Evolutionary conservation across 768 basidiomycete species (phyloP).

Genomic region (Trametes gibbosa): DNA sequence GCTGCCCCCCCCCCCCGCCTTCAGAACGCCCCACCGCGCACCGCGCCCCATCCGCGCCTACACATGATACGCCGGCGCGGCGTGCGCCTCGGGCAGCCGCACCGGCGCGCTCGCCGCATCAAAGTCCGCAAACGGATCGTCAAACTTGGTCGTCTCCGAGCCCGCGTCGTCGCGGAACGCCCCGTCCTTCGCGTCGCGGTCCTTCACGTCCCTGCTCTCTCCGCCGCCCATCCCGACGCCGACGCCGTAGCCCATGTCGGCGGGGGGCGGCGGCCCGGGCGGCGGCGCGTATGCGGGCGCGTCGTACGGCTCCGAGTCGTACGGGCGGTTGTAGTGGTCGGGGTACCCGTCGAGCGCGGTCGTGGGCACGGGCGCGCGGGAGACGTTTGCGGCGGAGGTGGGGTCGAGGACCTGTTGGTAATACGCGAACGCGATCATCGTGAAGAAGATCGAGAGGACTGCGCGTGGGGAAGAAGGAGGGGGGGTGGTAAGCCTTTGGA

Average conservation of each 20-base stretch:
- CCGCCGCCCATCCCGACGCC: constrained; percentile 27
- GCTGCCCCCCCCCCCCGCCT: no score
- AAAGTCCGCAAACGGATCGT: constrained; percentile 59
- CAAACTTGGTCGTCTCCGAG: constrained; percentile 35
- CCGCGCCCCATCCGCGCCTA: no score
- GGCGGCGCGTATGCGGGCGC: constrained; percentile 27
- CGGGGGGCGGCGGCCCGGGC: constrained; percentile 29
- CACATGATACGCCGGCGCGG: neutral
- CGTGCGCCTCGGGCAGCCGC: constrained; percentile 9
- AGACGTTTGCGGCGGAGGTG: constrained; percentile 48
- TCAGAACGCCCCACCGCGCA: no score
- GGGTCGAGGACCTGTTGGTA: constrained; percentile 77
- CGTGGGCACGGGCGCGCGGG: constrained; percentile 40
- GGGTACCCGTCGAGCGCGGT: constrained; percentile 33
- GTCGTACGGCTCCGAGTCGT: constrained; percentile 35
- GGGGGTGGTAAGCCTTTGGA: neutral
- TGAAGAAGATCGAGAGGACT: constrained; percentile 64
- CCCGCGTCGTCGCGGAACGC: constrained; percentile 24
- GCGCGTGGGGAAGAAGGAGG: neutral
- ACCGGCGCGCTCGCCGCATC: constrained; percentile 32
- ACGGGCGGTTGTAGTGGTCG: constrained; percentile 59
- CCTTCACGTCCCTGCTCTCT: constrained; percentile 26
- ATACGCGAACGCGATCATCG: constrained; percentile 64
- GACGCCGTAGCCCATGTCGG: constrained; percentile 39
- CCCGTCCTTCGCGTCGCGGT: constrained; percentile 13